A percentile compares a stretch with the other conserved stretches of the same genome.
Conservation (phyloP, 345 rosid genomes). For the Aquilaria sinensis region DNA sequence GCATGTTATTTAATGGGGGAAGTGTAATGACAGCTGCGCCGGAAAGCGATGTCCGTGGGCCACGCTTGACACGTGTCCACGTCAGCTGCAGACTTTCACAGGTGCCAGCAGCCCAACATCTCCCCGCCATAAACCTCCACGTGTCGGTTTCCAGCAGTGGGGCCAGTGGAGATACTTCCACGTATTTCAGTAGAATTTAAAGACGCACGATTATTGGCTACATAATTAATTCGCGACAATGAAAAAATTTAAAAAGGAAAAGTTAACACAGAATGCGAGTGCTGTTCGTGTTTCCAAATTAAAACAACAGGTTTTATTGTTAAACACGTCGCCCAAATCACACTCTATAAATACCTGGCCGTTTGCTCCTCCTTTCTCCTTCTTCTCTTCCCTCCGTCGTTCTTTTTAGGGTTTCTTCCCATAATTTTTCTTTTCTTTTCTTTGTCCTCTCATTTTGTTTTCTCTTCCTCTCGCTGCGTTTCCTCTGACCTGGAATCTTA, state of each 20-base stretch:
- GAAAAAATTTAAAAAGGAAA: not conserved
- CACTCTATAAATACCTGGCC: constrained; percentile 55
- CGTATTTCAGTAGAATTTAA: not conserved
- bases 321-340: constrained; percentile 50
- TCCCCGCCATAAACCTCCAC: constrained; percentile 20
- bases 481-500: not conserved
- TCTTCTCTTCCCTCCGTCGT: constrained; percentile 13
- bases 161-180: not conserved
- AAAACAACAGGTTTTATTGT: constrained; percentile 41
- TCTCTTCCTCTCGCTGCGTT: not conserved
- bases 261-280: constrained; percentile 4
- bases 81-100: constrained; percentile 16
- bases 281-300: constrained; percentile 20
- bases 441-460: not conserved
- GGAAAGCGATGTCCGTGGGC: constrained; percentile 12
- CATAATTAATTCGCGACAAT: not conserved
- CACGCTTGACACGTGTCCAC: constrained; percentile 37
- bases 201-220: not conserved
- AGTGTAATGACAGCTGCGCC: not conserved
- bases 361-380: constrained; percentile 17
- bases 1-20: too few species aligned
- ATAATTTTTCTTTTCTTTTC: not conserved
- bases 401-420: constrained; percentile 20
- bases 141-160: constrained; percentile 13
- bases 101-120: constrained; percentile 17